Base-by-base conservation (phyloP, 202 grass and related monocot genomes). In the Setaria viridis region DNA sequence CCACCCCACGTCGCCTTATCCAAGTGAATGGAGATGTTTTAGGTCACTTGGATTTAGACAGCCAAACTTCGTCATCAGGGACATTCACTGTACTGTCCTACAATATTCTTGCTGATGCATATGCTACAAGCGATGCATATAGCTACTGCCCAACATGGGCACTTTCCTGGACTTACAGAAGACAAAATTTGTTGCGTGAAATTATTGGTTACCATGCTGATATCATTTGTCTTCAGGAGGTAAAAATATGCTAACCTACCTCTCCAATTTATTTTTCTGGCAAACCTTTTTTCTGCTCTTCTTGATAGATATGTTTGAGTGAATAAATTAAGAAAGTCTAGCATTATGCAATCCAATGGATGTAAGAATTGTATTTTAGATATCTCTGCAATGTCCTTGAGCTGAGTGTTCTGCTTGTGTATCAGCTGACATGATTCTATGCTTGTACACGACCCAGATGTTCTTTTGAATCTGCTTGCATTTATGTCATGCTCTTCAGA, bases 161-260 rank as follows among this genome's bases (percentile, higher is more conserved):
- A 66, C 90, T 99, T 64, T 94, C 94, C 39, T 99, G 94, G 97
- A 85, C 94, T 13, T 99, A 99, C 17, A 94, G 97, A 84, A 93
- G 94, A 71, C 97, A 99, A 77, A 99, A 99, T 82, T 95, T 99
- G 85, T 80, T 99, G 76, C 91, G 92, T 20, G 97, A 99, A 84
- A 99, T 99, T 87, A 89, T 97, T 86, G 94, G 94, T 19, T 99
- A 99, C 63, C 97, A 94, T 90, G 92, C 97, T 47, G 97, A 99
- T 85, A 99, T 99, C 63, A 92, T 99, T 73, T 99, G 97, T 87
- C 97, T 99, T 80, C 97, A 99, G 85, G 97, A 99, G 97, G 97
- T 97, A 96, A 46, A 46, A 17, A 45, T 77, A 64, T 87, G 33
- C 51, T 32, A 47, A 63, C 54, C 25, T 77, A n/a, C 51, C 20